Base-by-base conservation (phyloP, 2,329 filamentous ascomycete species). In the Torrubiella hemipterigena region DNA sequence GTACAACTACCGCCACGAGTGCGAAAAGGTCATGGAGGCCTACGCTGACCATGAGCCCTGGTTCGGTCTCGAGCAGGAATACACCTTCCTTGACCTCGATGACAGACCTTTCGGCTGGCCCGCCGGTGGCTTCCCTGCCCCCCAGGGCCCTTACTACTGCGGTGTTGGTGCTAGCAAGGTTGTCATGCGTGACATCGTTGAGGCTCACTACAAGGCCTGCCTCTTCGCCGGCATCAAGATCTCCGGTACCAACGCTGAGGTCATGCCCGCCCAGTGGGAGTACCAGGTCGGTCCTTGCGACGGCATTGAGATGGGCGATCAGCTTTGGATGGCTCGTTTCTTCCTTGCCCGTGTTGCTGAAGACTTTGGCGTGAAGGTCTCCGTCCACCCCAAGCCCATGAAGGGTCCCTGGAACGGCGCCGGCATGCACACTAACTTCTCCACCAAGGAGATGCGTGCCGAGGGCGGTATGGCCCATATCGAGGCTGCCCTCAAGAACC, bases 11-110 rank as follows among this genome's bases (percentile, higher is more conserved):
- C 84, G 91, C 47, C 81, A 95, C 58, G 89, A 96, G 52, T 81
- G 78, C 51, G 75, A 75, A 54, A 81, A 91, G 60, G 69, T 95
- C 49, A 93, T 96, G 84, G 77, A 91, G 60, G 72, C 77, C 41
- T 77, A 95, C 60, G 77, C 77, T 56, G 67, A 76, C 35, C 79
- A 89, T 50, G 70, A 81, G 56, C 87, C 91, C 53, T 96, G 89
- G 91, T 98, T 96, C 63, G 91, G 91, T 63, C 77, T 98, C 13
- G 89, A 94, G 59, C 89, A 96, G 58, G 89, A 96, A 63, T 96
- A 96, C 73, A 96, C 58, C 7, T 48, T 61, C 10, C 51, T 96
- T 47, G 87, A 89, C 52, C 63, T 77, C 46, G 74, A 79, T 47
- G 82, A 86, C 59, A 81, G 85, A 64, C 91, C 91, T 33, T 95